Conservation (phyloP, 768 basidiomycete genomes). For the Naganishia friedmannii region DNA sequence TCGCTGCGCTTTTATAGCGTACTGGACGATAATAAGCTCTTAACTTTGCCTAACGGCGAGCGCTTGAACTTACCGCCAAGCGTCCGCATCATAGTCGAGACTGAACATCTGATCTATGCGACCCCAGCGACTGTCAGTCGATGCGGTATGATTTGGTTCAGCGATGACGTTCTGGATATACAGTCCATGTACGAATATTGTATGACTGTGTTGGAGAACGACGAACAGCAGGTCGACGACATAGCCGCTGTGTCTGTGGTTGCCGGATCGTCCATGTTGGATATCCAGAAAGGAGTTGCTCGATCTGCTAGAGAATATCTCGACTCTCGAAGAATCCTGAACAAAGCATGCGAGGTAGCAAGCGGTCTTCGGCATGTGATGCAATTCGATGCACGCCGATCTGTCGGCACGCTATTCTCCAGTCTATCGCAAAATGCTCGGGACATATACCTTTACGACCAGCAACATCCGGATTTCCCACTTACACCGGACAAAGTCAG, state of each 20-base stretch:
- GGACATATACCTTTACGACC: conserved; percentile 89
- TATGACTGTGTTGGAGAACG: conserved; percentile 68
- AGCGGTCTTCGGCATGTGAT: conserved; percentile 93
- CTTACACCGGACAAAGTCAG: conserved; percentile 77
- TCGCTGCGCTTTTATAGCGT: conserved; percentile 61
- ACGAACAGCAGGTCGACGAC: conserved; percentile 83
- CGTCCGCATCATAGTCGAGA: conserved; percentile 99
- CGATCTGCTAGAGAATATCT: conserved; percentile 57
- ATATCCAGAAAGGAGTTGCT: conserved; percentile 40
- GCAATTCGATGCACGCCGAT: conserved; percentile 91
- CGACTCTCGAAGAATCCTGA: conserved; percentile 74
- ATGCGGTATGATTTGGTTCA: conserved; percentile 99
- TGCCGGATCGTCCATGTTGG: conserved; percentile 23
- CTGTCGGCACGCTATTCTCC: conserved; percentile 93
- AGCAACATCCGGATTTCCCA: conserved; percentile 92
- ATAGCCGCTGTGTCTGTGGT: neutral
- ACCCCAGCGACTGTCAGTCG: conserved; percentile 98
- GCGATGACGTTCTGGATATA: conserved; percentile 88
- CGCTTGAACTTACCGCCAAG: conserved; percentile 94
- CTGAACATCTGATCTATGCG: conserved; percentile 93
- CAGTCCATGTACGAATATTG: conserved; percentile 89
- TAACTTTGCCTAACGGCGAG: conserved; percentile 96
- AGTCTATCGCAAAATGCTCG: conserved; percentile 93
- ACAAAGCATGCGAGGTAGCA: conserved; percentile 72
- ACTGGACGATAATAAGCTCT: conserved; percentile 93